Evolutionary conservation across 257 asterid species (phyloP).

Genomic region (Paulownia fortunei): DNA sequence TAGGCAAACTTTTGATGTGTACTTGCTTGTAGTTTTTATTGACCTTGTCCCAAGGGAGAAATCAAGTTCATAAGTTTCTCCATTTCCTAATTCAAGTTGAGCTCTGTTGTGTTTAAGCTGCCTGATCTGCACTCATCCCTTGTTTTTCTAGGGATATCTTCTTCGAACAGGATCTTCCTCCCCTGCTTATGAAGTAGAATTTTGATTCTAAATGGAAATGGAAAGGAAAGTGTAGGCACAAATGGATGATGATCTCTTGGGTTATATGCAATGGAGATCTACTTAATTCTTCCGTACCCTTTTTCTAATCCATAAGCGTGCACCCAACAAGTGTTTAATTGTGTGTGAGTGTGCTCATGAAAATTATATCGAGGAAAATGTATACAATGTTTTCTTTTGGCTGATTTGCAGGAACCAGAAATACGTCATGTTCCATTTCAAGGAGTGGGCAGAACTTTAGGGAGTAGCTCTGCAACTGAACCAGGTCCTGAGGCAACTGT

Average conservation of each 20-base stretch:
- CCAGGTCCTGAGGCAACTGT: constrained; percentile 48
- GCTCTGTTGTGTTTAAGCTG: neutral
- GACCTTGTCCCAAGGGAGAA: neutral
- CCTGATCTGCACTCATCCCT: neutral
- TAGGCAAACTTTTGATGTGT: neutral
- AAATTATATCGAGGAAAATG: neutral
- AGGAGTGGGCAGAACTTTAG: constrained; percentile 91
- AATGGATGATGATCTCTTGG: neutral
- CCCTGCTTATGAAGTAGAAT: neutral
- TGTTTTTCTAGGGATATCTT: neutral
- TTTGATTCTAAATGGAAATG: neutral
- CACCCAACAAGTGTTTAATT: neutral
- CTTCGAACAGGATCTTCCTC: neutral
- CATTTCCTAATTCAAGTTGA: neutral
- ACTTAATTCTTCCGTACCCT: neutral
- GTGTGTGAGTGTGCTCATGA: neutral
- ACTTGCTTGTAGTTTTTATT: neutral
- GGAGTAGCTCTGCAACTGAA: constrained; percentile 59
- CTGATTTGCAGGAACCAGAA: constrained; percentile 72
- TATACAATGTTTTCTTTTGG: neutral
- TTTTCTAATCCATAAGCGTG: neutral
- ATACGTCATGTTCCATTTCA: constrained; percentile 58
- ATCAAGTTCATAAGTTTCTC: neutral
- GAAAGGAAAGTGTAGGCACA: neutral
- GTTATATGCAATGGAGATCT: neutral